Base-by-base conservation (phyloP, 495 filamentous ascomycete genomes). In the Penicillium longicatenatum region DNA sequence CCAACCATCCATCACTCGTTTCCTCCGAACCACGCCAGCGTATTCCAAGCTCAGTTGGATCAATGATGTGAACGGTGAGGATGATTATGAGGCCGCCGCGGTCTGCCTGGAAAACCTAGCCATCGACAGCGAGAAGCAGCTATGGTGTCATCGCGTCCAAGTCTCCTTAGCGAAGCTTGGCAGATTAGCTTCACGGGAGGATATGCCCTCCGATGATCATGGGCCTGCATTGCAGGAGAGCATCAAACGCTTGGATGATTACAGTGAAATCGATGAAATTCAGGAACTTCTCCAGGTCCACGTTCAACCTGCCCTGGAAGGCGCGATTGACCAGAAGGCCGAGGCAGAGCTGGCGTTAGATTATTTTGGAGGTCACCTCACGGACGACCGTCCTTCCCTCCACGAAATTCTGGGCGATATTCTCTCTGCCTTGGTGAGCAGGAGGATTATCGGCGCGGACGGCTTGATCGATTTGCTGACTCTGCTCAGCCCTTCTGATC, bases 71-170 rank as follows among this genome's bases (percentile, higher is more conserved):
- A 73, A 82, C 50, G 78, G 83, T 20, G 87, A 91, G 66, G 78
- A 85, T 52, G 83, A 94, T 51, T 93, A 89, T 60, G 75, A 81
- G 31, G 78, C 78, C 55, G 93, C 93, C 14, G 86, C 86, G 10
- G 70, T 82, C 29, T 86, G 81, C 1, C 80, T 98, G 26, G 71
- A 87, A 26, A 71, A 81, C 10, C 72, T 89, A 5, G 92, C 89
- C 10, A 70, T 84, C 33, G 73, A 77, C 26, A 80, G 82, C 43
- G 90, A 97, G 65, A 80, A 82, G 43, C 85, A 91, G 49, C 68
- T 93, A 10, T 97, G 92, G 92, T 89, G 81, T 70, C 91, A 93
- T 70, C 94, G 94, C 68, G 88, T 95, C 35, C 86, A 97, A 68
- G 75, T 97, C n/a, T 93, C 90, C 45, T 78, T 98, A 20, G 86